Conservation (phyloP, 257 asterid genomes). For the Scutellaria baicalensis region DNA sequence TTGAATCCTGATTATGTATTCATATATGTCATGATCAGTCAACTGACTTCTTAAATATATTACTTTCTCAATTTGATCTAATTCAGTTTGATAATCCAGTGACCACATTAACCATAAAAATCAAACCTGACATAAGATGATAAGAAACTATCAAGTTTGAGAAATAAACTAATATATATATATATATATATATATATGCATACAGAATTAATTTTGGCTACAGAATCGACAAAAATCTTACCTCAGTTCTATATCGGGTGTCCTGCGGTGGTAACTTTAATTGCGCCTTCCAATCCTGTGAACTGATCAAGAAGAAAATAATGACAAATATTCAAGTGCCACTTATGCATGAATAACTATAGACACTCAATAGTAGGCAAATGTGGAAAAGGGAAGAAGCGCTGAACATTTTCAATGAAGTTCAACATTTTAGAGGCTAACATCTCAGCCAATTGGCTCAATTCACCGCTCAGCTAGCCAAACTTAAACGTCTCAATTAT, state of each 20-base stretch:
- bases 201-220: not conserved
- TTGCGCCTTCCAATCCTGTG: conserved; percentile 80
- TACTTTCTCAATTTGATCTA: not conserved
- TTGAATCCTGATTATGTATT: not conserved
- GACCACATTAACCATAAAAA: not conserved
- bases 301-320: conserved; percentile 32
- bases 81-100: not conserved
- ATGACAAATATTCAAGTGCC: not conserved
- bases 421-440: not conserved
- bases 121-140: not conserved
- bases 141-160: not conserved
- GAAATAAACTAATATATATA: not conserved
- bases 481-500: not conserved
- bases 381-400: not conserved
- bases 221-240: conserved; percentile 18
- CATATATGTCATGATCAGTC: not conserved
- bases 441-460: not conserved
- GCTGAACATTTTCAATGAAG: not conserved
- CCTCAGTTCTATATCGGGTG: conserved; percentile 83
- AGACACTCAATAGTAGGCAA: not conserved
- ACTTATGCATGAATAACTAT: not conserved
- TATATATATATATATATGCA: no score
- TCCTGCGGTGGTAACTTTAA: conserved; percentile 66
- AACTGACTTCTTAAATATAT: conserved; percentile 2
- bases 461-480: not conserved